A percentile compares a stretch with the other conserved stretches of the same genome.
Evolutionary conservation across 257 asterid genomes (phyloP).

Genomic region (Datura wrightii): DNA sequence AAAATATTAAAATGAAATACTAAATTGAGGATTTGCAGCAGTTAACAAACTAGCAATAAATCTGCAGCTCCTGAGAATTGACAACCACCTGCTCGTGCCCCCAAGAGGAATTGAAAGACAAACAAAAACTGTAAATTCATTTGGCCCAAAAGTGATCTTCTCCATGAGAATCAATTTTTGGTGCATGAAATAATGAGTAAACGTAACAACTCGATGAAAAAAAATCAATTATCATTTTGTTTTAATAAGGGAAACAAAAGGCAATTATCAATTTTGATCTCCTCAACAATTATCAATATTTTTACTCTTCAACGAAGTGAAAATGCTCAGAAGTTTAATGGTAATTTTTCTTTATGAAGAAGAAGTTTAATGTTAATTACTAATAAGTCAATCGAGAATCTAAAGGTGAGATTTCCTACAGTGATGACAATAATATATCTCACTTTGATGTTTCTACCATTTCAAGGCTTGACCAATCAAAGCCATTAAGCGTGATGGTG

Average conservation of each 20-base stretch:
- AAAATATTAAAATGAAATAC: not conserved
- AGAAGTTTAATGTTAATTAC: not conserved
- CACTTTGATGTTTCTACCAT: slow-evolving; percentile 99
- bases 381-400: slow-evolving; percentile 18
- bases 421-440: slow-evolving; percentile 21
- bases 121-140: not conserved
- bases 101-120: not conserved
- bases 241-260: not conserved
- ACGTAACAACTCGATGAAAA: not conserved
- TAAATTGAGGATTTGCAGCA: not conserved
- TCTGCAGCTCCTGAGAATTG: not conserved
- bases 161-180: not conserved
- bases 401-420: slow-evolving; percentile 22
- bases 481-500: slow-evolving; percentile 96
- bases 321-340: not conserved
- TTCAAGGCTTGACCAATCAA: slow-evolving; percentile 97
- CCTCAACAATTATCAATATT: not conserved
- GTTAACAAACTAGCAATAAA: not conserved
- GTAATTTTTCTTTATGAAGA: no score
- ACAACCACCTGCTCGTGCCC: not conserved
- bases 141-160: not conserved
- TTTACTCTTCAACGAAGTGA: not conserved
- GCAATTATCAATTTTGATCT: not conserved
- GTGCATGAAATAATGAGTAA: not conserved
- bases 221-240: not conserved